Base-by-base conservation (phyloP, 345 rosid genomes). In the Salix purpurea region DNA sequence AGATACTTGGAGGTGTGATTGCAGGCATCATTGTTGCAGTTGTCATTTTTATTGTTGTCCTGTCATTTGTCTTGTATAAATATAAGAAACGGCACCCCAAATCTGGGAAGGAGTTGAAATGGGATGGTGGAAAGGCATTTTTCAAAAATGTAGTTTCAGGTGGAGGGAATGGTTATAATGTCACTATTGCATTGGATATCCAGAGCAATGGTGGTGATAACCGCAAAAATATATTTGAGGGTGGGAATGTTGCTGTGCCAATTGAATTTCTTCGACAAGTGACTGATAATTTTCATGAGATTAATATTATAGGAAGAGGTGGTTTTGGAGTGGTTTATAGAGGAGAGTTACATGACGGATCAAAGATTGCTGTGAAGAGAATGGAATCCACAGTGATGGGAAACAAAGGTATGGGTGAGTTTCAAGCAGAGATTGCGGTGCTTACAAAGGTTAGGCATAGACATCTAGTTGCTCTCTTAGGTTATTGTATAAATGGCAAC, bases 361-460 rank as follows among this genome's bases (percentile, higher is more conserved):
- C 82, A 46, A 44, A 73, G 74, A 79, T 79, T 62, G 82, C 82
- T 44, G 82, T 79, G 46, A 79, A 79, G 70, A 79, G 82, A 69
- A 79, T 79, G 82, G 82, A 74, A 79, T 74, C 82, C 18, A 34
- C 64, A 11, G 42, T 48, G 56, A 79, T 74, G 70, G 78, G 74
- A 11, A 79, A 77, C 39, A 79, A 79, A 48, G 82, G 77, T 42
- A 21, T 79, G 54, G 69, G 40, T 2, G 82, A 73, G 72, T 79
- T 79, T 64, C 82, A 74, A 69, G 77, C 82, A 30, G 82, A 79
- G 78, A 79, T 79, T 74, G 78, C 69, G 6, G 82, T 79, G 16
- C 78, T 79, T 52, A 70, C 71, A 23, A 70, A 74, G 74, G 78
- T 70, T 46, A 80, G 83, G 44, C 83, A 80, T 34, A 80, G 83